Base-by-base conservation (phyloP, 495 filamentous ascomycete genomes). In the Aspergillus sclerotiicarbonarius region DNA sequence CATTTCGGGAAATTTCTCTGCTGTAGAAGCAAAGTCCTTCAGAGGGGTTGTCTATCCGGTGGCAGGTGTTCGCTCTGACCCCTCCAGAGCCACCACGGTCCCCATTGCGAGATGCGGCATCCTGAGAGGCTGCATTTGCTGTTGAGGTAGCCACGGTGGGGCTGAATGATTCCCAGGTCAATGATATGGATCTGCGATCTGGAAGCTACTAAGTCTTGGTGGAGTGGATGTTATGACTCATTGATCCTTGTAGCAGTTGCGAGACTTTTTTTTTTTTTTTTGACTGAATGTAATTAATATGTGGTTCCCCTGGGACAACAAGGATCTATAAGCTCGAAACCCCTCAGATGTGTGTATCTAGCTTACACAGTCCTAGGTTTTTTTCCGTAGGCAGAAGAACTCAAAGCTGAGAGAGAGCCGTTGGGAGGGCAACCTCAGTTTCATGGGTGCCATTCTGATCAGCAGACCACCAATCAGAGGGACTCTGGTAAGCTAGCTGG, bases 1-100 rank as follows among this genome's bases (percentile, higher is more conserved):
- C 0, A 13, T 15, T 12, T 41, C 5, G 37, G 37, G n/a, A n/a
- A n/a, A 41, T 6, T 4, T n/a, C 37, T 41, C 37, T 41, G 37
- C 37, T n/a, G n/a, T 13, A 6, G 37, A n/a, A n/a, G n/a, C 12
- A 1, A 12, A 37, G 19, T 53, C 8, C 15, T 21, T 53, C 16
- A n/a, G 33, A 25, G 18, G 51, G 31, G 33, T 16, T 53, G 32
- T 53, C 19, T 15, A 25, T 53, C 41, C 19, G 19, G 25, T 21
- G 35, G 35, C 10, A 21, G 7, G 13, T 41, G 13, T n/a, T 15
- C 37, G 45, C 45, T 48, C 16, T 45, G 21, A 56, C 60, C 55
- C 59, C 59, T 57, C 59, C 25, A 18, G 3, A 18, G 51, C 60
- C 55, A 54, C 60, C 54, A 39, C 50, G 60, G 60, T 62, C 60